phyloP scores from a whole-genome alignment of 768 basidiomycete genomes.

The Amanita fuliginea region DNA sequence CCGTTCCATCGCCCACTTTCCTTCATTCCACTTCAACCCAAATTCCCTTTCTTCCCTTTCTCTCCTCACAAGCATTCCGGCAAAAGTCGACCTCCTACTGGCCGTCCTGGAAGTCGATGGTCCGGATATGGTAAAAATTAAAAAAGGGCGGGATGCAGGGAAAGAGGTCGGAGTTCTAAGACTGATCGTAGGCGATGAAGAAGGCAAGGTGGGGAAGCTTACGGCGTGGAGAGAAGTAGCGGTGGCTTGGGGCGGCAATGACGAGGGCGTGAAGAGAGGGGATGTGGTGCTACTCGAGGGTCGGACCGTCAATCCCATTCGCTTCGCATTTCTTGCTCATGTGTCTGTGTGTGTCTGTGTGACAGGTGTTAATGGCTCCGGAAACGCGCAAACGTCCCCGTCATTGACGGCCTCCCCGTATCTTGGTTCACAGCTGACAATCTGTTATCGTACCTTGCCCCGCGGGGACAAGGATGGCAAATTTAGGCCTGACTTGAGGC shows the following conservation, averaged over 20 bases:
- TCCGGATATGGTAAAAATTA: slow-evolving; percentile 55
- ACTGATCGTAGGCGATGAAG: slow-evolving; percentile 66
- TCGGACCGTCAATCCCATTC: slow-evolving; percentile 23
- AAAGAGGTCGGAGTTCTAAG: slow-evolving; percentile 58
- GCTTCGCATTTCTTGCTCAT: no score
- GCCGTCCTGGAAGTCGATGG: slow-evolving; percentile 71
- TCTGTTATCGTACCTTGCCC: slow-evolving; percentile 77
- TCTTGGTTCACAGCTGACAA: slow-evolving; percentile 46
- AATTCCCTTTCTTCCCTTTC: slow-evolving; percentile 46
- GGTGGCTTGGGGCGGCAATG: slow-evolving; percentile 50
- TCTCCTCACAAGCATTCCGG: slow-evolving; percentile 18
- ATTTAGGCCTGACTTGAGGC: slow-evolving; percentile 61
- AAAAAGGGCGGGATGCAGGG: slow-evolving; percentile 61
- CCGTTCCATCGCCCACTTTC: slow-evolving; percentile 58
- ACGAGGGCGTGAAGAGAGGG: slow-evolving; percentile 46
- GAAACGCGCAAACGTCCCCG: slow-evolving; percentile 31
- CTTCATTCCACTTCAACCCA: slow-evolving; percentile 62
- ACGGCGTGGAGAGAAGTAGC: slow-evolving; percentile 75
- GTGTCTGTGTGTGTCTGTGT: no score
- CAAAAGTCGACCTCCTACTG: slow-evolving; percentile 46
- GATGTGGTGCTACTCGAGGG: slow-evolving; percentile 66
- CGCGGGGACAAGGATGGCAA: slow-evolving; percentile 44
- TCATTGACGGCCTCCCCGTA: slow-evolving; percentile 60
- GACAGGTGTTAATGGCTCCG: slow-evolving; percentile 42
- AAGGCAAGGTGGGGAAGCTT: slow-evolving; percentile 54